Conservation (phyloP, 805 yeast species). For the Metschnikowia hibisci region DNA sequence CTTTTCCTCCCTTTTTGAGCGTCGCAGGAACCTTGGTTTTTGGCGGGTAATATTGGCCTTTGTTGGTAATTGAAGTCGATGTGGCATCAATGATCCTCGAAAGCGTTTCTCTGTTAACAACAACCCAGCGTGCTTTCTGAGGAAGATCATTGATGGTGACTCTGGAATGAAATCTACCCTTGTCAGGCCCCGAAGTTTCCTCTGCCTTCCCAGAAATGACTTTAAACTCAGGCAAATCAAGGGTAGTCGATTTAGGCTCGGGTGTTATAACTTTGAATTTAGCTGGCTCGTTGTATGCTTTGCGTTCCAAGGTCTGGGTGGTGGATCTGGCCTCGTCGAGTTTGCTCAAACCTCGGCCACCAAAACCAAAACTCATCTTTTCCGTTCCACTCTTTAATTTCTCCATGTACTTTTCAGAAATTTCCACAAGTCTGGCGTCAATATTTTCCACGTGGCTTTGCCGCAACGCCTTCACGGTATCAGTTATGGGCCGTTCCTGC, state of each 20-base stretch:
- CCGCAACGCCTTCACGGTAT: conserved; percentile 64
- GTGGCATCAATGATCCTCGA: conserved; percentile 65
- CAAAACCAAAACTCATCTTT: conserved; percentile 73
- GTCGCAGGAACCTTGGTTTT: conserved; percentile 47
- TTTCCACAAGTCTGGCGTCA: conserved; percentile 45
- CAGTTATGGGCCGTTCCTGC: conserved; percentile 64
- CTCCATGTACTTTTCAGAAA: conserved; percentile 53
- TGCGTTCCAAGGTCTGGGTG: conserved; percentile 47
- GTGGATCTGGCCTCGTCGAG: conserved; percentile 59
- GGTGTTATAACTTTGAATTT: not conserved
- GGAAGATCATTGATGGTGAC: conserved; percentile 84
- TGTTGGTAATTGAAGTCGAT: conserved; percentile 72
- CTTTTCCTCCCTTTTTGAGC: conserved; percentile 43
- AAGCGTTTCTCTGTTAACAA: conserved; percentile 63
- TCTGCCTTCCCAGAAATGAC: conserved; percentile 51
- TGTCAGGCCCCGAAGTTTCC: conserved; percentile 54
- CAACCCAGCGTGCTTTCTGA: conserved; percentile 72
- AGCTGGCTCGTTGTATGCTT: conserved; percentile 34
- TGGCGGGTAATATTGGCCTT: conserved; percentile 64
- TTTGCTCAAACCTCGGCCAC: conserved; percentile 86
- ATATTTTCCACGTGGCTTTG: conserved; percentile 48
- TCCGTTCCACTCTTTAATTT: conserved; percentile 66
- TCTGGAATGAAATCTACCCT: conserved; percentile 56
- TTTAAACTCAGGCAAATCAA: conserved; percentile 40
- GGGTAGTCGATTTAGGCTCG: conserved; percentile 1